Percentiles rank a stretch among this genome's conserved stretches.
Evolutionary conservation across 2,329 filamentous ascomycete genomes (phyloP).

Genomic region (Meredithiella fracta): DNA sequence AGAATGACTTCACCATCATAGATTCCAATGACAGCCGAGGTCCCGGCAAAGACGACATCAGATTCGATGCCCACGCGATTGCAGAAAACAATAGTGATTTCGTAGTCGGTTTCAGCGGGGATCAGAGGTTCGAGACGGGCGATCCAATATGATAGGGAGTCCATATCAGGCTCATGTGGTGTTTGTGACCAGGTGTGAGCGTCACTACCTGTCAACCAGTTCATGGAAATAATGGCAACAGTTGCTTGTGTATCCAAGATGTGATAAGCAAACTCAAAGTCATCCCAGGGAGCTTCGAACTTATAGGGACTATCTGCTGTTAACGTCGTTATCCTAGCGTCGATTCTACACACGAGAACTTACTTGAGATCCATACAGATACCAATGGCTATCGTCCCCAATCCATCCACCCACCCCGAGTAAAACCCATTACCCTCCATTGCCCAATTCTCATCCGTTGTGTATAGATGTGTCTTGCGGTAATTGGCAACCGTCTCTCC

Average conservation of each 20-base stretch:
- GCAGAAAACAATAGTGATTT: conserved; percentile 52
- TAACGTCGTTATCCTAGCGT: not conserved
- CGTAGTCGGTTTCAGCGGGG: conserved; percentile 31
- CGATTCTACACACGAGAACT: conserved; percentile 15
- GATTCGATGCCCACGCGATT: conserved; percentile 55
- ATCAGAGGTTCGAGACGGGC: conserved; percentile 52
- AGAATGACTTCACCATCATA: conserved; percentile 47
- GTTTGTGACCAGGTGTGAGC: conserved; percentile 28
- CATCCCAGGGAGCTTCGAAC: conserved; percentile 25
- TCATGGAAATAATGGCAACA: conserved; percentile 58
- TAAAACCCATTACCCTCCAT: conserved; percentile 38
- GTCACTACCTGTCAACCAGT: conserved; percentile 51
- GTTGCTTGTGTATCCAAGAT: conserved; percentile 39
- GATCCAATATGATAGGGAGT: conserved; percentile 62
- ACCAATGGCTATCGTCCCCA: conserved; percentile 39
- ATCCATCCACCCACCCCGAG: conserved; percentile 25
- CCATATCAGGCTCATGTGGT: conserved; percentile 48
- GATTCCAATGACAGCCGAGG: conserved; percentile 53
- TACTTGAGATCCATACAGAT: conserved; percentile 54
- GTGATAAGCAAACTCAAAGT: conserved; percentile 34
- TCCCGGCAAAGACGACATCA: conserved; percentile 54
- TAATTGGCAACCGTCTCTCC: conserved; percentile 47
- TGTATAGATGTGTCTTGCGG: conserved; percentile 40
- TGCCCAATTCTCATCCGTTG: conserved; percentile 42
- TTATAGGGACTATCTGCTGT: conserved; percentile 21